Base-by-base conservation (phyloP, 2,329 filamentous ascomycete genomes). In the Triangularia verruculosa region DNA sequence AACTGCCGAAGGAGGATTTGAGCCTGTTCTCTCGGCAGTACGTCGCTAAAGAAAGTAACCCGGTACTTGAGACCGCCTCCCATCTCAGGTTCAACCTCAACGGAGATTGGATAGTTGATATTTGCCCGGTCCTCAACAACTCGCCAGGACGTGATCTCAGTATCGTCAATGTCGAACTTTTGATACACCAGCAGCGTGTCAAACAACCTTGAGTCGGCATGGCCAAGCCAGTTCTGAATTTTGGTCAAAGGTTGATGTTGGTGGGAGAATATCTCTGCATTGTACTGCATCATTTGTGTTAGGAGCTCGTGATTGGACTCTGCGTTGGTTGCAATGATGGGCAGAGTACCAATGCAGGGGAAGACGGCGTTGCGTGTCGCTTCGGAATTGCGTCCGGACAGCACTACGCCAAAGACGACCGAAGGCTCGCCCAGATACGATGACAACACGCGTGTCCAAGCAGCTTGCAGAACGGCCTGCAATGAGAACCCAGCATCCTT, bases 101-200 rank as follows among this genome's bases (percentile, higher is more conserved):
- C 78, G 0, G 94, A 97, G 0, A 96, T 77, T 0, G 89, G 80
- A 74, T 94, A 97, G 69, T 96, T 91, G 1, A 91, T 86, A 1
- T 82, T 85, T 5, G 90, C 89, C 58, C 85, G 79, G 64, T 96
- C 92, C 15, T 86, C 78, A 1, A 85, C 66, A 0, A 90, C 67
- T 6, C 78, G 78, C 89, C 91, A 96, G 0, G 81, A 77, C 3
- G 30, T 34, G 1, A 59, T 52, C 1, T 73, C 62, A 65, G 32
- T n/a, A 2, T 12, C 56, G 34, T 64, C 61, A 34, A 68, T 17
- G 59, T 76, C 68, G 63, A 80, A 71, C 67, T 90, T 91, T 71
- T 97, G 93, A 71, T 93, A 94, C 0, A 92, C 89, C 64, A 97
- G 86, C 1, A 97, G 80, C 0, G 92, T 94, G 71, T 97, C 93